phyloP scores from a whole-genome alignment of 2,329 filamentous ascomycete genomes.

The Microcyclosporella mali region DNA sequence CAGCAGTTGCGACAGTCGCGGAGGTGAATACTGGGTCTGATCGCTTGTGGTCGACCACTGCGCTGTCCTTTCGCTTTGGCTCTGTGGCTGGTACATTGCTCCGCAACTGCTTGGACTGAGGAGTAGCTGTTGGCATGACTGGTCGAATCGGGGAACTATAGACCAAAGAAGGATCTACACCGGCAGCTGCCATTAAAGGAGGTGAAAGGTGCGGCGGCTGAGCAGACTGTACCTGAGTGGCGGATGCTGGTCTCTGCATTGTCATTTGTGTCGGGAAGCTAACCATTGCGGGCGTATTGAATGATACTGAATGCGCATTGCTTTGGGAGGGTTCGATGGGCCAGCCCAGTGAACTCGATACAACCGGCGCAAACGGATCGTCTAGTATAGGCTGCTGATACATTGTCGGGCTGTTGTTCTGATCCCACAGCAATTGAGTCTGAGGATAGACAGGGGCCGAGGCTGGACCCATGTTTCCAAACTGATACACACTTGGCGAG shows the following conservation, averaged over 20 bases:
- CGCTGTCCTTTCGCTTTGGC: conserved; percentile 24
- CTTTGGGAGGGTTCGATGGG: conserved; percentile 6
- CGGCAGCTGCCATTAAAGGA: conserved; percentile 29
- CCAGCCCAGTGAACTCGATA: conserved; percentile 17
- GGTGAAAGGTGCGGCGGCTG: conserved; percentile 8
- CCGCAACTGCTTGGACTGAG: conserved; percentile 17
- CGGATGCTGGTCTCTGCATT: conserved; percentile 22
- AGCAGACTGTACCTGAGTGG: conserved; percentile 17
- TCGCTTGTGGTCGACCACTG: conserved; percentile 34
- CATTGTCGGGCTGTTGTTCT: conserved; percentile 16
- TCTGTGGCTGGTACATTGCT: conserved; percentile 3
- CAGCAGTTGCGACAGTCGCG: conserved; percentile 28
- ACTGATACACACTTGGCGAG: conserved; percentile 52
- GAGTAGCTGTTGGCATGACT: conserved; percentile 7
- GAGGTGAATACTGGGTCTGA: conserved; percentile 37
- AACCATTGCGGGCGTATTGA: conserved; percentile 29
- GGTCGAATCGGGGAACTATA: conserved; percentile 31
- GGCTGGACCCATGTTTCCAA: conserved; percentile 46
- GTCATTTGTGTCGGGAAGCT: conserved; percentile 26
- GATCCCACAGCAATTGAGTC: conserved; percentile 41
- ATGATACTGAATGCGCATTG: conserved; percentile 16
- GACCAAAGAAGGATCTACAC: conserved; percentile 44
- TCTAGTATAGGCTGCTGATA: conserved; percentile 21
- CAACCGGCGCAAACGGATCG: conserved; percentile 26
- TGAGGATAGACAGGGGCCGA: conserved; percentile 54